Base-by-base conservation (phyloP, 305 asterid genomes). In the Fraxinus paxiana region DNA sequence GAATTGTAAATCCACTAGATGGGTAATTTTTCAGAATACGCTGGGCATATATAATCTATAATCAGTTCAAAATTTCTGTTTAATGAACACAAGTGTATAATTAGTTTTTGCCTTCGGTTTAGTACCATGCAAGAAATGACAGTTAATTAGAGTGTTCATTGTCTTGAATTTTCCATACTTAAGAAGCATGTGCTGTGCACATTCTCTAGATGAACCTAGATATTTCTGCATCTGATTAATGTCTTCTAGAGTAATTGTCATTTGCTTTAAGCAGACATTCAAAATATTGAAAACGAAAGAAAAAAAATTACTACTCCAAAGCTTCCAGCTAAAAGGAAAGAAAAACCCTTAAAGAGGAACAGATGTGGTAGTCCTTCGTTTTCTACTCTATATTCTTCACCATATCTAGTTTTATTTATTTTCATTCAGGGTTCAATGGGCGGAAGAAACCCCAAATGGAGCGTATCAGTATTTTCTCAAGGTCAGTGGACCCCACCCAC, bases 1-100 rank as follows among this genome's bases (percentile, higher is more conserved):
- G 97, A 82, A 80, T 92, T 77, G 89, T 88, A 81, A 96, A 96
- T 88, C 98, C 98, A 5, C 91, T 94, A 78, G 99, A 96, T 79
- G 97, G 97, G 99, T 96, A 92, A 84, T 74, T 79, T 79, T 48
- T 81, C 83, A 83, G 77, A 79, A 77, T 77, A 79, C 73, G 72
- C 82, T 79, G 59, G 70, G 35, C 51, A 24, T 31, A 2, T 77
- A 37, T 80, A 33, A 38, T 83, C 76, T 56, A 12, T 82, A 9
- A 61, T 75, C 13, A 56, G 18, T 72, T 5, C 30, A 63, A 20
- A 71, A 79, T 70, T 59, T 5, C 10, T 24, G 24, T 10, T 10
- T 26, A 24, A 65, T 65, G 17, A 65, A 65, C 9, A 24, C n/a
- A 63, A 63, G 73, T 65, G 73, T 9, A 28, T 65, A 65, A 10